Evolutionary conservation across 257 asterid genomes (phyloP), one percentile per base, ranked within the genome.

Genomic region (Jaltomata sinuosa): DNA sequence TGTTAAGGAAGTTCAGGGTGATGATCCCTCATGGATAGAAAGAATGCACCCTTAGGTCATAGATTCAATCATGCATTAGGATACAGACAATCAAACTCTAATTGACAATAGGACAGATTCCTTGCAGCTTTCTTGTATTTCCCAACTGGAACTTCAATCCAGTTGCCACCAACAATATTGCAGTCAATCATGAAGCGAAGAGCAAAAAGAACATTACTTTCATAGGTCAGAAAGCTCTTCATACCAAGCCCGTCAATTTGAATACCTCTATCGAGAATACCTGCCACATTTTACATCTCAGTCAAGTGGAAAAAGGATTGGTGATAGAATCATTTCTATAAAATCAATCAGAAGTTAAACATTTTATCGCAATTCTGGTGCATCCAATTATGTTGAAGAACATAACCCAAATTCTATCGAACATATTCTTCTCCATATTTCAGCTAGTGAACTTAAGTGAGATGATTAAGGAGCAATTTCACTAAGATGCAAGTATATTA

Each of bases 131-230:
- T 94, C 89, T 89, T 95, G 89, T 94, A 92, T 85, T 92, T 97
- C 85, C 98, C 97, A 82, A 27, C 86, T 16, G 98, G 97, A 84
- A 95, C 89, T 89, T 95, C 99, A 78, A 95, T 93, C 99, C 99
- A 97, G 65, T 97, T 97, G 81, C 99, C 99, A 78, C 99, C 99
- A 72, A 95, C 98, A 80, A 97, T 79, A 88, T 94, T 89, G 92
- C 97, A 89, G 85, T 97, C 99, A 85, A 97, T 92, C 99, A 97
- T 97, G 93, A 95, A 97, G 74, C 99, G 99, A 82, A 97, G 98
- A 84, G 98, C 98, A 90, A 94, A 97, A 76, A 95, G 95, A 83
- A 97, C 92, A 90, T 97, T 97, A 85, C 99, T 97, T 89, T 97
- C 99, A 25, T 97, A 95, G 6, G 99, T 95, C 93, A 93, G 85